These are phyloP conservation scores for Irpex rosettiformis DNA, from an alignment of 1,284 basidiomycete species.

Conservation along the genomic window DNA sequence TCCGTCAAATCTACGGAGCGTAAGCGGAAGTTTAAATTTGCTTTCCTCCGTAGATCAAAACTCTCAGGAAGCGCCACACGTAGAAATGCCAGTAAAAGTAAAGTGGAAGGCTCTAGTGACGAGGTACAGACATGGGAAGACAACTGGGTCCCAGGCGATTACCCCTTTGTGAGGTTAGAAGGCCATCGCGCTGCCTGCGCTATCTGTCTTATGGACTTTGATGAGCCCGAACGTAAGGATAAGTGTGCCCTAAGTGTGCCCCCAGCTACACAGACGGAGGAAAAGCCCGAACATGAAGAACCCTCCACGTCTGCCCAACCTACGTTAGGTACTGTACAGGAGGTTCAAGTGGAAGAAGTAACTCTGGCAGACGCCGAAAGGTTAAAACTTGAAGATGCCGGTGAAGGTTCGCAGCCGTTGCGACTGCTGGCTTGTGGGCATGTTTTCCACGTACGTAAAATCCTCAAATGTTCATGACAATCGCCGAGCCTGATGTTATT, in stretches of 20 bases:
- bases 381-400: slow-evolving; percentile 60
- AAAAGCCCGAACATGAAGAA: not conserved
- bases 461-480: no score
- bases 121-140: slow-evolving; percentile 45
- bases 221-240: slow-evolving; percentile 48
- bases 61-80: slow-evolving; percentile 10
- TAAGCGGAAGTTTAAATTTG: slow-evolving; percentile 42
- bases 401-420: slow-evolving; percentile 70
- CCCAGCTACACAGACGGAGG: not conserved
- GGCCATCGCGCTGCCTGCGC: slow-evolving; percentile 78
- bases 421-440: slow-evolving; percentile 72
- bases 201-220: slow-evolving; percentile 80
- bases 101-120: slow-evolving; percentile 19
- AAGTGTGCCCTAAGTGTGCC: no score
- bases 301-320: not conserved
- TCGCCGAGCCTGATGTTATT: no score
- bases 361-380: slow-evolving; percentile 37
- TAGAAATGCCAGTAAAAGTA: slow-evolving; percentile 17
- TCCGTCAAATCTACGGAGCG: slow-evolving; percentile 14
- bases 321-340: slow-evolving; percentile 18
- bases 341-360: slow-evolving; percentile 33
- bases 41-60: slow-evolving; percentile 39
- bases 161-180: slow-evolving; percentile 68
- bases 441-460: slow-evolving; percentile 76
- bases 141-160: slow-evolving; percentile 48